Evolutionary conservation across 352 stramenopile species (phyloP).

Genomic region (Globisporangium nagaii): DNA sequence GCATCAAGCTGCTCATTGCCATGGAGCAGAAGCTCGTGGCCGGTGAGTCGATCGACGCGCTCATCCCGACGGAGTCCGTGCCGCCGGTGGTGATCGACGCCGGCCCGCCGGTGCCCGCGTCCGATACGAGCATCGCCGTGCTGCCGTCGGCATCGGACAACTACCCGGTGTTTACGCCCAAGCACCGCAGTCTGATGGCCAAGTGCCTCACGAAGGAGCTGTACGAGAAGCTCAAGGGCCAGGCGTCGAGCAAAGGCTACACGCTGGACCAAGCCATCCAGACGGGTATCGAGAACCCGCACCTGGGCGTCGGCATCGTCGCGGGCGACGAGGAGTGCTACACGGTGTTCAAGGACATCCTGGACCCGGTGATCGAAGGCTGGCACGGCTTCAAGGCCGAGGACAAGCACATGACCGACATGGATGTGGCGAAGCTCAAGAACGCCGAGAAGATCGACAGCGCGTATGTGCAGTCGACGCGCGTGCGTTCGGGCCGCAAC

Average conservation of each 20-base stretch:
- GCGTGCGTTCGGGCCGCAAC: slow-evolving; percentile 88
- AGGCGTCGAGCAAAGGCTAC: slow-evolving; percentile 64
- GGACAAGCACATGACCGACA: slow-evolving; percentile 74
- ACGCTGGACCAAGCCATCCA: slow-evolving; percentile 82
- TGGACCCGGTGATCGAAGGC: slow-evolving; percentile 80
- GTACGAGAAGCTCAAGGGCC: slow-evolving; percentile 79
- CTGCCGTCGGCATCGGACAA: slow-evolving; percentile 62
- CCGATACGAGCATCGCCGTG: slow-evolving; percentile 43
- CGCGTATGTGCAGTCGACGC: slow-evolving; percentile 88
- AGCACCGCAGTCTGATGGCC: slow-evolving; percentile 83
- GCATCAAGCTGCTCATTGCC: slow-evolving; percentile 78
- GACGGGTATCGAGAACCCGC: slow-evolving; percentile 78
- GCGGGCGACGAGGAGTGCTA: slow-evolving; percentile 84
- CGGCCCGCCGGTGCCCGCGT: slow-evolving; percentile 26
- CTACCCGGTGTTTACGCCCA: slow-evolving; percentile 71
- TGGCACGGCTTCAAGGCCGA: slow-evolving; percentile 81
- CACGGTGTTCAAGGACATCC: slow-evolving; percentile 71
- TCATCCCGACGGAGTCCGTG: slow-evolving; percentile 56
- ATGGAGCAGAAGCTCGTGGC: slow-evolving; percentile 86
- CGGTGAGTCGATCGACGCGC: slow-evolving; percentile 55
- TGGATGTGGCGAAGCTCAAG: slow-evolving; percentile 70
- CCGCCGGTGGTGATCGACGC: slow-evolving; percentile 61
- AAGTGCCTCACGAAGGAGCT: slow-evolving; percentile 76
- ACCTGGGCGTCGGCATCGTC: slow-evolving; percentile 74
- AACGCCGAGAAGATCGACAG: slow-evolving; percentile 64